Percentiles rank a stretch among this genome's conserved stretches.
Conservation (phyloP, 1,284 basidiomycete genomes). For the Ustilago trichophora region DNA sequence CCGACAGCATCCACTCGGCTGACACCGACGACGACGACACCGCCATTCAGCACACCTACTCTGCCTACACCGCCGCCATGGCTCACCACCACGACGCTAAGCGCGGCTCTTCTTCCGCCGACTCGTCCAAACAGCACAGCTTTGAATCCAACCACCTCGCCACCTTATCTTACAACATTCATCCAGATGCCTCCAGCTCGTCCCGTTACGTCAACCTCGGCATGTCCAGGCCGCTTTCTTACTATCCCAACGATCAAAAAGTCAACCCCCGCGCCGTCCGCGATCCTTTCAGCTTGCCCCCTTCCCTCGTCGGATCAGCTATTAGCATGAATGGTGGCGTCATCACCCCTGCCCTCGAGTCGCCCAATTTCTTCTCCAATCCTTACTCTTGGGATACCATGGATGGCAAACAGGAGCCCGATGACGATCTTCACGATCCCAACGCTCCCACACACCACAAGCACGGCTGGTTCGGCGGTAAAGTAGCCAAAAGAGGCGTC, state of each 20-base stretch:
- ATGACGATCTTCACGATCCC: slow-evolving; percentile 54
- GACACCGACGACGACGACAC: background rate
- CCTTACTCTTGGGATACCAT: slow-evolving; percentile 57
- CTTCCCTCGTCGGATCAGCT: slow-evolving; percentile 27
- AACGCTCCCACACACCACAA: slow-evolving; percentile 1
- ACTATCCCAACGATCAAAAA: slow-evolving; percentile 29
- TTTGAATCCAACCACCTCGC: slow-evolving; percentile 15
- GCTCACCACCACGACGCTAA: background rate
- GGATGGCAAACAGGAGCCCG: slow-evolving; percentile 46
- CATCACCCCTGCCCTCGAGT: slow-evolving; percentile 6
- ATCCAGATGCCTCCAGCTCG: slow-evolving; percentile 1
- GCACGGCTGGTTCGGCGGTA: slow-evolving; percentile 18
- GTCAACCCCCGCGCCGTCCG: slow-evolving; percentile 39
- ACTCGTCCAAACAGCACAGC: slow-evolving; percentile 3
- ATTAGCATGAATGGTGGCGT: slow-evolving; percentile 5
- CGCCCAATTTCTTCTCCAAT: slow-evolving; percentile 27
- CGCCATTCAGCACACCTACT: slow-evolving; percentile 1
- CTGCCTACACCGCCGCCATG: slow-evolving; percentile 1
- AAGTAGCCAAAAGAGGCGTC: slow-evolving; percentile 34
- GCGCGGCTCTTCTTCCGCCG: too few species aligned
- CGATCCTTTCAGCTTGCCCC: slow-evolving; percentile 30
- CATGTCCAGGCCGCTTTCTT: slow-evolving; percentile 35
- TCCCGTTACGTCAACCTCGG: slow-evolving; percentile 24
- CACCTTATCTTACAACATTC: slow-evolving; percentile 25
- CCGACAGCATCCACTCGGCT: slow-evolving; percentile 6